Evolutionary conservation across 2,329 filamentous ascomycete species (phyloP).

Genomic region (Microcyclospora pomicola): DNA sequence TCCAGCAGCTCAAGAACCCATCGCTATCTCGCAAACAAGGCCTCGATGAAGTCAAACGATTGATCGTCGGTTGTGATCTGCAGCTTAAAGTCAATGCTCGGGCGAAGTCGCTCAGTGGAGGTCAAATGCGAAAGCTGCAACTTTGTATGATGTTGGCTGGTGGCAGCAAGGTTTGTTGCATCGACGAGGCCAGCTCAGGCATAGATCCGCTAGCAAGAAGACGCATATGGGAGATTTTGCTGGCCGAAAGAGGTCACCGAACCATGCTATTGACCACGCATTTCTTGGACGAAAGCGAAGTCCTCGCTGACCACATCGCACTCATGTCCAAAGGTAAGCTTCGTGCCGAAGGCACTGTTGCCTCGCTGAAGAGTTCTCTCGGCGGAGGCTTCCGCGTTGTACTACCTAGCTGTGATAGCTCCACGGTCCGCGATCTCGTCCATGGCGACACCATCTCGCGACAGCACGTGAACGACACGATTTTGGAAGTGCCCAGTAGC

Average conservation of each 20-base stretch:
- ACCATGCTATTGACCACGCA: constrained; percentile 82
- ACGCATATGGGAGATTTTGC: constrained; percentile 84
- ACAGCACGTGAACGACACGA: neutral
- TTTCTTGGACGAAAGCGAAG: constrained; percentile 79
- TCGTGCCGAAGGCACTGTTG: constrained; percentile 66
- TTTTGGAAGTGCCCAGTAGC: constrained; percentile 1
- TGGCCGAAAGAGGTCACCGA: constrained; percentile 63
- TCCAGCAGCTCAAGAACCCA: constrained; percentile 57
- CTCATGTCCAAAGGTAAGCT: constrained; percentile 72
- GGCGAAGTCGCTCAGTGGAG: constrained; percentile 67
- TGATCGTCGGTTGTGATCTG: constrained; percentile 60
- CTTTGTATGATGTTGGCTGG: constrained; percentile 87
- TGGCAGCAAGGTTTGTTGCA: constrained; percentile 66
- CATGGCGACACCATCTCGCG: neutral
- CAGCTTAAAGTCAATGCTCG: constrained; percentile 54
- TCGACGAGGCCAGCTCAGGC: constrained; percentile 78
- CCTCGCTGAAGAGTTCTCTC: constrained; percentile 63
- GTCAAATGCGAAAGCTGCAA: constrained; percentile 80
- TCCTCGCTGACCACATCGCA: constrained; percentile 73
- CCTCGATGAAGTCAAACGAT: constrained; percentile 41
- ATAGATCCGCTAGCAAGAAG: constrained; percentile 70
- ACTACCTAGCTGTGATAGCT: neutral
- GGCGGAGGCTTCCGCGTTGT: constrained; percentile 61
- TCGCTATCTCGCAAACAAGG: constrained; percentile 26
- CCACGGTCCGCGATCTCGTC: neutral